Base-by-base conservation (phyloP, 1,284 basidiomycete species). In the Marasmius sp. region DNA sequence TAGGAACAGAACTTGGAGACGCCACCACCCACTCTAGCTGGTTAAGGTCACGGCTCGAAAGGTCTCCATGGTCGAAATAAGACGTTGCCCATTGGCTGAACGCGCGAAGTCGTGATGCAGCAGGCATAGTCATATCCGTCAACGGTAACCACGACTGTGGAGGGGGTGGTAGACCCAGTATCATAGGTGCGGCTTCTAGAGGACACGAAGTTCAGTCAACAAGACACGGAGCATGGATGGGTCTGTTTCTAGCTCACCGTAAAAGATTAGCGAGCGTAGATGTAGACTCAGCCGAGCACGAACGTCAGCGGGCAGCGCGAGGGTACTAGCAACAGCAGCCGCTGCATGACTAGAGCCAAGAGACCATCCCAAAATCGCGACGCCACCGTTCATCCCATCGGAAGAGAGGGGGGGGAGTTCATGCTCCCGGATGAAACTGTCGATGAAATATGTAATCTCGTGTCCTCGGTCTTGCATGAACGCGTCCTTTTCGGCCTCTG, bases 361-460 rank as follows among this genome's bases (percentile, higher is more conserved):
- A 1, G 78, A 79, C 77, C 77, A 80, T 3, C 77, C 78, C 1
- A 77, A 58, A 5, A 80, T 47, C 0, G 69, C 67, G 16, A 77
- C 62, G 0, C 79, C 77, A 0, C 78, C 78, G 0, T 57, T 48
- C 38, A 69, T 65, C 0, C 70, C 64, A 34, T 73, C 72, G 0
- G 51, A 27, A 36, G 71, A 71, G 11, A 72, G 64, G 0, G 69
- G 63, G 7, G 75, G 74, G 11, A 79, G 61, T 1, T 67, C 43
- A 37, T 72, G 55, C 33, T 66, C 49, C 47, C 69, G 41, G 27
- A 75, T 74, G 59, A 79, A 75, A 1, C 49, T 60, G 53, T 73
- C 68, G 45, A 78, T 69, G 61, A 79, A 79, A 0, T 51, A 63
- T 0, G 67, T 70, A 12, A 79, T 58, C 55, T 79, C 74, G 12